Evolutionary conservation across 2,329 filamentous ascomycete genomes (phyloP), one percentile per base, ranked within the genome.

Genomic region (Calonectria crousiana): DNA sequence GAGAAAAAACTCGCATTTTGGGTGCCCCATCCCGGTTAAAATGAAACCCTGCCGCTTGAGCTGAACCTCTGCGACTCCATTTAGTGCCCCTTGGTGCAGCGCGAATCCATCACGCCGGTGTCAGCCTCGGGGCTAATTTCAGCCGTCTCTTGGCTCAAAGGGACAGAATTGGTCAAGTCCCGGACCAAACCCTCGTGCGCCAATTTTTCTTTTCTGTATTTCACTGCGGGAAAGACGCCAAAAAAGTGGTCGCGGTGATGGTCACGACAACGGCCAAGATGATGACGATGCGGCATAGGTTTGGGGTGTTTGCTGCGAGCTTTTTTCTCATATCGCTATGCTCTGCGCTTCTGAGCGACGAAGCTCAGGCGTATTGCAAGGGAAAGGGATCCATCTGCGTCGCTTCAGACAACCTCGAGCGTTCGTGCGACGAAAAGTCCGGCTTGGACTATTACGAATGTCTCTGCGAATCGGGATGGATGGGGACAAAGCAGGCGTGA

Each of bases 321-420:
- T n/a, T 77, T 2, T 9, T 71, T 26, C 52, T 77, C 32, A 18
- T 76, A 8, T n/a, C 74, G 34, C 32, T 72, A 2, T 72, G 60
- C n/a, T 44, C 66, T 13, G 71, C 71, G 16, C 28, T 65, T 28
- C 53, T 76, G 6, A 65, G 51, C 53, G 72, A 72, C 8, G 75
- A 73, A 30, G 74, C 60, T n/a, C 38, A 71, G 1, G 75, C 75
- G 67, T 77, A 73, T 34, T 77, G 75, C 18, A 34, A 69, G 16
- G 74, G 75, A 44, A 69, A 75, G 53, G 75, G 74, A 8, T 77
- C 75, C 28, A 77, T 77, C 34, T 77, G 75, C 18, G 58, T 74
- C 26, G 75, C 72, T 6, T 73, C 51, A 41, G 51, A 75, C 20
- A 58, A 62, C 14, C 51, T 77, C 47, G 72, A 75, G 32, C 65